phyloP scores from a whole-genome alignment of 805 yeast species.

The Metschnikowia kunwiensis region DNA sequence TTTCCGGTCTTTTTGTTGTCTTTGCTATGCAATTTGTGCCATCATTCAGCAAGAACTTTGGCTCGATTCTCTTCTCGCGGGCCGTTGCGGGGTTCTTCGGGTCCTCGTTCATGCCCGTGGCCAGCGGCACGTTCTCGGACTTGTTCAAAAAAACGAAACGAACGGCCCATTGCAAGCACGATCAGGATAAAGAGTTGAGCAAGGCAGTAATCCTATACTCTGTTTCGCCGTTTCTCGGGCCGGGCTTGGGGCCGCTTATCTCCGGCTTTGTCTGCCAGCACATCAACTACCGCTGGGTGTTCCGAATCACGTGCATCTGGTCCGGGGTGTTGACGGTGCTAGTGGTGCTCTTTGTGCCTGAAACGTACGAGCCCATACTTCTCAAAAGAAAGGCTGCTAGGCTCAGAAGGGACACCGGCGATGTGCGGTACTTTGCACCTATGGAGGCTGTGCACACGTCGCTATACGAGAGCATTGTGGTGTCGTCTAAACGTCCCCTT shows the following conservation, averaged over 20 bases:
- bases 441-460: slow-evolving; percentile 27
- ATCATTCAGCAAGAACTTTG: slow-evolving; percentile 25
- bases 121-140: slow-evolving; percentile 30
- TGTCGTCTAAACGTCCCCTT: slow-evolving; percentile 25
- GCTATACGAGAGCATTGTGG: slow-evolving; percentile 19
- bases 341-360: slow-evolving; percentile 26
- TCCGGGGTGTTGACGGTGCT: slow-evolving; percentile 18
- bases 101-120: slow-evolving; percentile 29
- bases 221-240: slow-evolving; percentile 30
- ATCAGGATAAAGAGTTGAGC: slow-evolving; percentile 14
- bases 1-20: slow-evolving; percentile 25
- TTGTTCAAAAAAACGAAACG: slow-evolving; percentile 19
- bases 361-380: slow-evolving; percentile 28
- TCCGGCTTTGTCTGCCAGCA: slow-evolving; percentile 26
- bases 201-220: slow-evolving; percentile 28
- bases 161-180: slow-evolving; percentile 10
- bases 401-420: slow-evolving; percentile 33
- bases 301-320: slow-evolving; percentile 27
- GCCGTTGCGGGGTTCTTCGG: slow-evolving; percentile 28
- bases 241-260: slow-evolving; percentile 29
- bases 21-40: slow-evolving; percentile 26
- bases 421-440: slow-evolving; percentile 38
- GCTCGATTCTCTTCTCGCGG: slow-evolving; percentile 28
- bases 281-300: slow-evolving; percentile 25
- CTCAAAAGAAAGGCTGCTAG: slow-evolving; percentile 25